Percentiles rank a stretch among this genome's conserved stretches.
phyloP scores from a whole-genome alignment of 495 filamentous ascomycete species.

The Penicillium parvum region DNA sequence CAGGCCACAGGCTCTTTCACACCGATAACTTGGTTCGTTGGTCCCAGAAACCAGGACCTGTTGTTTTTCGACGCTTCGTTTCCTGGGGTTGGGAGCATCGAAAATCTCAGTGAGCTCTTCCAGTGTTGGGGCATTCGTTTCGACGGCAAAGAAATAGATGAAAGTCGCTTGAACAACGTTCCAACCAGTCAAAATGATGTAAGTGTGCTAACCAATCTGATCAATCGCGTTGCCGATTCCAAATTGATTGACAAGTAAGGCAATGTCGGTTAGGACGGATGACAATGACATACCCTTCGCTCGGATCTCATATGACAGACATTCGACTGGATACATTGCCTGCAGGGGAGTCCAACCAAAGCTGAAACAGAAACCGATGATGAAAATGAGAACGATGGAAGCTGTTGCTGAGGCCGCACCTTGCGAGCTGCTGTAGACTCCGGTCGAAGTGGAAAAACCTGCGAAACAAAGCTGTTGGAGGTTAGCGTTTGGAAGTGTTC shows the following conservation, averaged over 20 bases:
- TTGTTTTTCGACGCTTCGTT: conserved; percentile 45
- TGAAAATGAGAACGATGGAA: conserved; percentile 58
- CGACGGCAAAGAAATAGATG: conserved; percentile 63
- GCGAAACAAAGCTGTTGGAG: no score
- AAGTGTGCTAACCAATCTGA: conserved; percentile 62
- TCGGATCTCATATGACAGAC: conserved; percentile 52
- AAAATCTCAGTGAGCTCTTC: conserved; percentile 66
- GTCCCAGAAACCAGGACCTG: no score
- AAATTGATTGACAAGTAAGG: conserved; percentile 50
- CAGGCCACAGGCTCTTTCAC: no score
- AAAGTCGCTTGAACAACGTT: conserved; percentile 44
- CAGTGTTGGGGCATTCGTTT: conserved; percentile 61
- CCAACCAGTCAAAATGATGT: conserved; percentile 62
- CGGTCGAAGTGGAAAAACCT: no score
- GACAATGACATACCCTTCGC: conserved; percentile 61
- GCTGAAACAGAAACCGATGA: conserved; percentile 61
- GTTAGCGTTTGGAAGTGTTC: no score
- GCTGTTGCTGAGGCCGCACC: conserved; percentile 42
- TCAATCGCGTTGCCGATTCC: conserved; percentile 53
- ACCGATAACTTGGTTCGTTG: no score
- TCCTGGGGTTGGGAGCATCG: conserved; percentile 50
- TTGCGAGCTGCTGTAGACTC: no score
- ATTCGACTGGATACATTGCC: conserved; percentile 63
- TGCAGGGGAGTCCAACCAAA: conserved; percentile 62
- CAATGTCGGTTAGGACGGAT: conserved; percentile 46